Evolutionary conservation across 139 green algal species (phyloP), one percentile per base, ranked within the genome.

Genomic region (Coelastrella sp.): DNA sequence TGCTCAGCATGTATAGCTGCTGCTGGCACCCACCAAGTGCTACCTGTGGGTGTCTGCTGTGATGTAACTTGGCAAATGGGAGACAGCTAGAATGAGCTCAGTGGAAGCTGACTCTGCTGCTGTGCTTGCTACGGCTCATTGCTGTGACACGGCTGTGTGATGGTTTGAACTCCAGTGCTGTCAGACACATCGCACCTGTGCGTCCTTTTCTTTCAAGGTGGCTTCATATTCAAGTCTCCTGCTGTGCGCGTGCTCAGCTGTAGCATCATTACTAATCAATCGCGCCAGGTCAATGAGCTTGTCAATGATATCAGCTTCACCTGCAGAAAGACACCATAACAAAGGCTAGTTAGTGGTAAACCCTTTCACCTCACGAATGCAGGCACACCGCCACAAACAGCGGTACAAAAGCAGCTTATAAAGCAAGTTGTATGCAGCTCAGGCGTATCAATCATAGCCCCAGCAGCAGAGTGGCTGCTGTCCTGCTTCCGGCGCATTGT

Each of bases 291-390:
- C 57, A 57, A 88, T 60, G 14, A 88, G 66, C 54, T 73, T 66
- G 4, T 88, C 68, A 20, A 88, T 54, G 3, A 80, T 5, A 8
- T 80, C 83, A 80, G 66, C 83, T 68, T 88, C 83, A 23, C 54
- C 83, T 88, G 61, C 75, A 4, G 58, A 81, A 4, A 60, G 75
- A 10, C 75, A 58, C 3, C 75, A 16, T 14, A 81, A 10, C 7
- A 14, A 58, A 19, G 19, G n/a, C 16, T 32, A 65, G 77, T 32
- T 23, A 5, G 7, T 23, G 4, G 6, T 6, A 10, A 23, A 65
- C 47, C 80, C 5, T 23, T 20, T 47, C 32, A 47, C 32, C 32
- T 47, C 32, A 47, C 32, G 1, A 47, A 47, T 47, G 0, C 32
- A 47, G 32, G 32, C 32, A 47, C 32, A 47, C 1, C 32, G 1